Evolutionary conservation across 495 filamentous ascomycete species (phyloP).

Genomic region (Beverwykella pulmonaria): DNA sequence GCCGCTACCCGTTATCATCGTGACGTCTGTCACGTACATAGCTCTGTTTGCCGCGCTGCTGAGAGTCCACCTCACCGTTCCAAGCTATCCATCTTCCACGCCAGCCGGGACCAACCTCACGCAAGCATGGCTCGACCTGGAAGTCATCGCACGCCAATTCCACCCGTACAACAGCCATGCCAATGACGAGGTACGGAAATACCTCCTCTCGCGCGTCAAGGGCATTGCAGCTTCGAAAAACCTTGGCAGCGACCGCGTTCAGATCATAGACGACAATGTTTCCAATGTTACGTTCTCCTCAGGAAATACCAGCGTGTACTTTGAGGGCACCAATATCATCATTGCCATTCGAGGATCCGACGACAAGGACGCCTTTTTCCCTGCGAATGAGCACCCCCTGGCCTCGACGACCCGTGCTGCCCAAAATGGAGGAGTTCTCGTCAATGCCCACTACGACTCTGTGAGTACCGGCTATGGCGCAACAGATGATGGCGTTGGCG

Average conservation of each 20-base stretch:
- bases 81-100: constrained; percentile 63
- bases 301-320: constrained; percentile 65
- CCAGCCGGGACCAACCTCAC: constrained; percentile 70
- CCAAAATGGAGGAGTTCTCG: constrained; percentile 75
- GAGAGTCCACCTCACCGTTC: constrained; percentile 73
- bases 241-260: constrained; percentile 33
- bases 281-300: constrained; percentile 74
- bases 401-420: constrained; percentile 50
- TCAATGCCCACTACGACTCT: constrained; percentile 96
- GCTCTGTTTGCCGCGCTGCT: constrained; percentile 56
- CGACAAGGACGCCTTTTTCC: constrained; percentile 55
- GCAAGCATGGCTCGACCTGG: constrained; percentile 85
- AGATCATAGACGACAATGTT: constrained; percentile 56
- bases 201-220: constrained; percentile 71
- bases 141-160: constrained; percentile 69
- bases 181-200: constrained; percentile 79
- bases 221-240: constrained; percentile 65
- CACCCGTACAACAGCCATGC: constrained; percentile 85
- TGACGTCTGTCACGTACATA: constrained; percentile 45
- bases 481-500: constrained; percentile 91
- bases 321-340: constrained; percentile 90
- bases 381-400: constrained; percentile 16
- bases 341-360: constrained; percentile 84
- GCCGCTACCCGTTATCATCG: constrained; percentile 47
- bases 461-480: constrained; percentile 90